Base-by-base conservation (phyloP, 1,284 basidiomycete genomes). In the Cryptococcus sp. region DNA sequence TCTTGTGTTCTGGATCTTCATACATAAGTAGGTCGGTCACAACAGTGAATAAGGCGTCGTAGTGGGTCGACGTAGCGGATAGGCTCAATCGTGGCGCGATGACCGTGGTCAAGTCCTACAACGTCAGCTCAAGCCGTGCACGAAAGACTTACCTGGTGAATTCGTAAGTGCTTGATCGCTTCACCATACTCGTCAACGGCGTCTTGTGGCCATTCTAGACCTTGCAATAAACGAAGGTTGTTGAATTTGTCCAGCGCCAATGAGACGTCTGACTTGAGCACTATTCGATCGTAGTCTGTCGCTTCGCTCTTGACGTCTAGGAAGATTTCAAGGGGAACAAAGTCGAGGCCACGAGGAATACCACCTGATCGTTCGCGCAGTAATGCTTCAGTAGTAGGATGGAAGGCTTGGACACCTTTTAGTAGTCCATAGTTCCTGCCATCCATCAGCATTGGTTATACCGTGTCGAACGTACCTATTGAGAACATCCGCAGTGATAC, bases 221-320 rank as follows among this genome's bases (percentile, higher is more conserved):
- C 87, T 69, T 88, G 91, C 45, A 89, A 86, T 51, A 96, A 80
- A 27, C 93, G 87, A 13, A 95, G 83, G 48, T 89, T 86, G 76
- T 99, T 98, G 82, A 97, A 97, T 75, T 91, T 93, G 82, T 99
- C 95, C 73, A 94, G 91, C 54, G 88, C 87, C 65, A 96, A 84
- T 1, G 84, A 87, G 4, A 91, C 91, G 65, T 92, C 87, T 0
- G 93, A 93, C 74, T 92, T 90, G 8, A 91, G 89, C 2, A 97
- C 88, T 46, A 99, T 84, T 1, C 93, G 88, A 70, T 95, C 91
- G 74, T 94, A 94, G 54, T 87, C 86, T 54, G 82, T 83, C 59
- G 87, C 88, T 76, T 93, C 89, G 73, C 89, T 90, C 48, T 87
- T 84, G 50, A 88, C 82, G 76, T 95, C 92, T 59, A 94, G 85